Conservation (phyloP, 176 grass and related monocot genomes). For the Rhynchospora breviuscula region DNA sequence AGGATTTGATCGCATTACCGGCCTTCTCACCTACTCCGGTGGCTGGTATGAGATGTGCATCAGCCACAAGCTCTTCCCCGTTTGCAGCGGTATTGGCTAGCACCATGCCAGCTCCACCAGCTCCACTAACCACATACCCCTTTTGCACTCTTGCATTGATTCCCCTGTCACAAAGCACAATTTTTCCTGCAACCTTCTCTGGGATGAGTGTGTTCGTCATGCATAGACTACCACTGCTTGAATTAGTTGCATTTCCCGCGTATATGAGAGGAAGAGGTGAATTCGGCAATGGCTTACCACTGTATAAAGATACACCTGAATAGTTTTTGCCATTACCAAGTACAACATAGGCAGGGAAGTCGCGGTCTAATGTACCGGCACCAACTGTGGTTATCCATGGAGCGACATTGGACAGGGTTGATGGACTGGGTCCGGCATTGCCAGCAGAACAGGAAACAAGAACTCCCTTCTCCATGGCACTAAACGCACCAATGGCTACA, state of each 20-base stretch:
- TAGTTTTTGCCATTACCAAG: constrained; percentile 77
- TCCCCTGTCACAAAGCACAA: constrained; percentile 79
- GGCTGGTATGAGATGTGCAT: constrained; percentile 72
- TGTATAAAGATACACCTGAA: constrained; percentile 66
- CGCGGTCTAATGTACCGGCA: constrained; percentile 67
- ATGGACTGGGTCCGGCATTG: constrained; percentile 50
- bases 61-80: constrained; percentile 84
- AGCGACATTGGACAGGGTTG: constrained; percentile 74
- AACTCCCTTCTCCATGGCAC: constrained; percentile 63
- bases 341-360: constrained; percentile 81
- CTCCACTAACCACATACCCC: constrained; percentile 61
- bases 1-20: constrained; percentile 47
- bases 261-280: constrained; percentile 44
- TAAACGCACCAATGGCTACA: constrained; percentile 81
- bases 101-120: constrained; percentile 73
- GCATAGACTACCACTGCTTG: constrained; percentile 71
- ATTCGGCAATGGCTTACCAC: constrained; percentile 44
- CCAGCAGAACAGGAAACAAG: constrained; percentile 83
- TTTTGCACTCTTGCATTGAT: constrained; percentile 79
- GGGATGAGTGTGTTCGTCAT: constrained; percentile 56
- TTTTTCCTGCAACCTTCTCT: constrained; percentile 73
- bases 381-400: constrained; percentile 86
- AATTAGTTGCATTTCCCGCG: constrained; percentile 72
- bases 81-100: constrained; percentile 77
- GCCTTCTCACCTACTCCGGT: constrained; percentile 51